Conservation (phyloP, 2,329 filamentous ascomycete species). For the Ambrosiella beaveri region DNA sequence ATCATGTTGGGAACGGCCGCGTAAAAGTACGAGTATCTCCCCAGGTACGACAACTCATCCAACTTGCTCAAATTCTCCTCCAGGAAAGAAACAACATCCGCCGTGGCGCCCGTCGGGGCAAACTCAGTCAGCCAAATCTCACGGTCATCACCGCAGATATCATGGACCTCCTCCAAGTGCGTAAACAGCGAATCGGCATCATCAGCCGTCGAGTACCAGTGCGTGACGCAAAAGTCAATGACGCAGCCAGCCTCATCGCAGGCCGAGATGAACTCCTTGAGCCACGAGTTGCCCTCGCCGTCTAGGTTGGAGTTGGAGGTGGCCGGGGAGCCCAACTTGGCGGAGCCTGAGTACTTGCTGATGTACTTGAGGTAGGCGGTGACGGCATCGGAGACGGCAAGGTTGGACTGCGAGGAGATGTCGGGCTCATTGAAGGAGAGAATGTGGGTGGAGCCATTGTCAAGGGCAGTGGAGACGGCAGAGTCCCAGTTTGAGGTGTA, state of each 20-base stretch:
- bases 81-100: conserved; percentile 32
- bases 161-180: conserved; percentile 32
- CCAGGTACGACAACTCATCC: conserved; percentile 32
- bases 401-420: conserved; percentile 38
- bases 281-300: conserved; percentile 38
- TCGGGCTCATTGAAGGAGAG: conserved; percentile 62
- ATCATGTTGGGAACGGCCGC: conserved; percentile 24
- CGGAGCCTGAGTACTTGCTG: conserved; percentile 36
- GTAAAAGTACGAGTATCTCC: conserved; percentile 43
- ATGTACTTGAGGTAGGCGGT: conserved; percentile 34
- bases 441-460: conserved; percentile 35
- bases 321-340: conserved; percentile 39
- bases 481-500: conserved; percentile 32
- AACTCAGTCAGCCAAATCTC: conserved; percentile 51
- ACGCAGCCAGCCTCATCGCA: conserved; percentile 33
- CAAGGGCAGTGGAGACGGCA: conserved; percentile 34
- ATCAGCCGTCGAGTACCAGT: conserved; percentile 42
- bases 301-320: conserved; percentile 40
- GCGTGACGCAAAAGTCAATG: conserved; percentile 43
- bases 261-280: conserved; percentile 32
- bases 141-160: conserved; percentile 27
- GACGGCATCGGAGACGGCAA: conserved; percentile 36
- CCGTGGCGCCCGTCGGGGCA: conserved; percentile 29
- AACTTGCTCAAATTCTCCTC: conserved; percentile 29
- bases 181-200: conserved; percentile 33